A percentile compares a stretch with the other conserved stretches of the same genome.
Conservation (phyloP, 1,139 yeast genomes). For the Fermentozyma sake region DNA sequence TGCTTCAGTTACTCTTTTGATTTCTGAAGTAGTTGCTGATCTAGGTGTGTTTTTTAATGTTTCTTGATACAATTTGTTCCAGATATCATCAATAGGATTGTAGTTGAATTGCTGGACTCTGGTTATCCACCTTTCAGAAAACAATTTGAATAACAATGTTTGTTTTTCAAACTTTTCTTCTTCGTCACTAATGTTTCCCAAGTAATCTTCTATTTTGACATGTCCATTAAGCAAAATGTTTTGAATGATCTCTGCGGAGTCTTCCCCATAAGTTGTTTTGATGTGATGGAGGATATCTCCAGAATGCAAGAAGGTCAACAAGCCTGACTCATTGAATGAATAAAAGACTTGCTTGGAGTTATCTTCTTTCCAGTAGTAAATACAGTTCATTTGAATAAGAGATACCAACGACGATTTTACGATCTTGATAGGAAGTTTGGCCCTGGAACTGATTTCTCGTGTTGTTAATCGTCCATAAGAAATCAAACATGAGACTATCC, state of each 20-base stretch:
- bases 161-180: conserved; percentile 22
- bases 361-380: conserved; percentile 49
- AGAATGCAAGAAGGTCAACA: conserved; percentile 61
- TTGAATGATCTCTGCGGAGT: conserved; percentile 66
- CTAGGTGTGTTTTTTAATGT: conserved; percentile 49
- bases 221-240: conserved; percentile 65
- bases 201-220: conserved; percentile 56
- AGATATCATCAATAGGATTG: conserved; percentile 51
- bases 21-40: conserved; percentile 48
- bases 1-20: conserved; percentile 63
- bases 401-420: conserved; percentile 60
- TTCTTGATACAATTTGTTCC: conserved; percentile 51
- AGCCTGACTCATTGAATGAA: conserved; percentile 60
- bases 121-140: conserved; percentile 54
- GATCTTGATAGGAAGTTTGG: conserved; percentile 37
- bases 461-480: conserved; percentile 57
- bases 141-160: conserved; percentile 40
- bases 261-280: conserved; percentile 35
- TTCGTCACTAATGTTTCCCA: conserved; percentile 33
- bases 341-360: conserved; percentile 43
- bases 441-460: conserved; percentile 39
- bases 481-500: conserved; percentile 49
- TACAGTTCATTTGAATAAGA: conserved; percentile 62
- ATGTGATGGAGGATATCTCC: conserved; percentile 69
- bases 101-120: conserved; percentile 40